Evolutionary conservation across 345 rosid genomes (phyloP), one percentile per base, ranked within the genome.

Genomic region (Ricinus communis): DNA sequence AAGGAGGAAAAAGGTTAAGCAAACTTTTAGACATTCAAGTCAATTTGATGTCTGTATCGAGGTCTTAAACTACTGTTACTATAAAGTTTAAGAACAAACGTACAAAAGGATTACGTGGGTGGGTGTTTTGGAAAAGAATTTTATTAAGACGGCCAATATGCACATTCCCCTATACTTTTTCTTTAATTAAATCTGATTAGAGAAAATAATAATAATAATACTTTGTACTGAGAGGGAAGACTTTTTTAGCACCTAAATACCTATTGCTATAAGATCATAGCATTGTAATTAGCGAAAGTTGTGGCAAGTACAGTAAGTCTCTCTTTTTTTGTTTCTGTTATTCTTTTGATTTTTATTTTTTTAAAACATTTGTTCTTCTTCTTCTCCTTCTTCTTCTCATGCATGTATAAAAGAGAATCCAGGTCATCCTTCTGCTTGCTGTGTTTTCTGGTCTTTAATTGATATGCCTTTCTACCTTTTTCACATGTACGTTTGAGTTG

Each of bases 261-360:
- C 74, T 70, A 69, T 62, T 45, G n/a, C 47, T 69, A 49, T 77
- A 70, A n/a, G 84, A 71, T 55, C 8, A 74, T 84, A 89, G 91
- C 90, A 86, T 86, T 80, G 91, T 83, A 80, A 87, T 86, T 79
- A 82, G 95, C 78, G 87, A 83, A 80, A 81, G 49, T 51, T 12
- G 46, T 43, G 67, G 61, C 66, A 65, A 77, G 67, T 36, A 73
- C 83, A 71, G 74, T 80, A 68, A 76, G 55, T 67, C 75, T 72
- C 78, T 79, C 78, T 78, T 69, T 83, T 80, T 78, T 76, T 77
- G 76, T 71, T 80, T 70, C 60, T 25, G 22, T 30, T 47, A 43
- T 43, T 43, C 47, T 43, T 43, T 43, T 43, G 47, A 43, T 43
- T 8, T 43, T 43, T 43, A 9, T 43, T 43, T 43, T 43, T 38